These are phyloP conservation scores for Diospyros lotus DNA, from an alignment of 148 eudicot genomes.

Conservation along the genomic window DNA sequence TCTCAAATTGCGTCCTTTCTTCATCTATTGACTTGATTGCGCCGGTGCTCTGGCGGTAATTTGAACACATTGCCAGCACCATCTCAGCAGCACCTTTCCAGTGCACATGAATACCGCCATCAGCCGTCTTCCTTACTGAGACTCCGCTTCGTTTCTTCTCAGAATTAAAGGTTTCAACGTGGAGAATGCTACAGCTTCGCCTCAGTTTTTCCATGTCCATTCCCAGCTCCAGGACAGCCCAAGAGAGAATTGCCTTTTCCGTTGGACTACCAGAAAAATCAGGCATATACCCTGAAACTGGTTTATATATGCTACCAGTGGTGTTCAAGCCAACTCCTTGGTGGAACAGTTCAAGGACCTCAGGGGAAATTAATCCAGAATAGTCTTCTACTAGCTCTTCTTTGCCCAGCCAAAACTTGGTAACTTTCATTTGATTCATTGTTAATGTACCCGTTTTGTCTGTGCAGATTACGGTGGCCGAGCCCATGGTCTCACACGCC, in stretches of 20 bases:
- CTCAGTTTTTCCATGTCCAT: slow-evolving; percentile 61
- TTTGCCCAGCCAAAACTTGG: slow-evolving; percentile 64
- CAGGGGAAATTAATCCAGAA: slow-evolving; percentile 18
- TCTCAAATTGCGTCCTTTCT: slow-evolving; percentile 40
- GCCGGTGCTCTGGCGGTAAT: slow-evolving; percentile 41
- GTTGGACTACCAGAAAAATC: slow-evolving; percentile 84
- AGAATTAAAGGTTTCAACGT: slow-evolving; percentile 77
- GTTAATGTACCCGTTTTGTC: slow-evolving; percentile 88
- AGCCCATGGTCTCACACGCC: slow-evolving; percentile 93
- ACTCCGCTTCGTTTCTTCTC: slow-evolving; percentile 82
- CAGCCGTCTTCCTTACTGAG: slow-evolving; percentile 33
- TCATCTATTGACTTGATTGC: slow-evolving; percentile 29
- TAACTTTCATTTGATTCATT: slow-evolving; percentile 73
- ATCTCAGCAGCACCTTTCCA: slow-evolving; percentile 97
- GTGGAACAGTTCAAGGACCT: slow-evolving; percentile 38
- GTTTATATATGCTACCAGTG: slow-evolving; percentile 55
- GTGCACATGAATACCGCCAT: slow-evolving; percentile 45
- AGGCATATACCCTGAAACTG: slow-evolving; percentile 30
- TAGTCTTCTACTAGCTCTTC: slow-evolving; percentile 26
- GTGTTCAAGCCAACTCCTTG: slow-evolving; percentile 79
- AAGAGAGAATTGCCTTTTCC: slow-evolving; percentile 75
- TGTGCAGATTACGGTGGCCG: slow-evolving; percentile 82
- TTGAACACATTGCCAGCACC: slow-evolving; percentile 51
- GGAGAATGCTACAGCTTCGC: slow-evolving; percentile 37
- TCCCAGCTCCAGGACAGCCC: slow-evolving; percentile 63